Conservation (phyloP, 2,329 filamentous ascomycete genomes). For the Microascus cirrosus region DNA sequence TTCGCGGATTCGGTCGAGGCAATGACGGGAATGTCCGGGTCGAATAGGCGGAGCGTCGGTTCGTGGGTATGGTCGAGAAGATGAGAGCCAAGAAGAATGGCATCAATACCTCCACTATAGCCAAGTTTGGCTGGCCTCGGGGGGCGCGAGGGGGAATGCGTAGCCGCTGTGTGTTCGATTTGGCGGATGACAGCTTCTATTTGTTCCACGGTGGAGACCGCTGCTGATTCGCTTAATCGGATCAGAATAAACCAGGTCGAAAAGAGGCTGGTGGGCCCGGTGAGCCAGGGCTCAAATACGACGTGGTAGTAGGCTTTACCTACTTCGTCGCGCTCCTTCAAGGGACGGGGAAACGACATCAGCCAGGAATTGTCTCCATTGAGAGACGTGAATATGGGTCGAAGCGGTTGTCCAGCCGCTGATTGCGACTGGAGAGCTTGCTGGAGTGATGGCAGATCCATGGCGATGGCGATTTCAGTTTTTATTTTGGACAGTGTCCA, state of each 20-base stretch:
- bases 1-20: constrained; percentile 7
- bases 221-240: background rate
- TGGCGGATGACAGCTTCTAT: constrained; percentile 9
- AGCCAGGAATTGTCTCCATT: constrained; percentile 24
- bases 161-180: constrained; percentile 7
- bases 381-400: constrained; percentile 17
- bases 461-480: too few relatives aligned
- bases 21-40: constrained; percentile 11
- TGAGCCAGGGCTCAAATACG: constrained; percentile 21
- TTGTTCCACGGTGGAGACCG: background rate
- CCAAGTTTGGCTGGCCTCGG: background rate
- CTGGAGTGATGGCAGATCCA: background rate
- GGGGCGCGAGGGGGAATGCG: background rate
- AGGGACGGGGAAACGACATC: constrained; percentile 18
- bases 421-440: background rate
- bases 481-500: too few relatives aligned
- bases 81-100: constrained; percentile 11
- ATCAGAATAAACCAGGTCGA: constrained; percentile 13
- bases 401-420: background rate
- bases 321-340: constrained; percentile 8
- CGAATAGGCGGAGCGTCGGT: constrained; percentile 9
- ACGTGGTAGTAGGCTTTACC: constrained; percentile 18
- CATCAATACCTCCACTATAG: constrained; percentile 9
- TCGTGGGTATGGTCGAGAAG: constrained; percentile 11
- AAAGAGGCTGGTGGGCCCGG: constrained; percentile 11